phyloP scores from a whole-genome alignment of 192 early-diverging fungal genomes.

The Coemansia sp. region DNA sequence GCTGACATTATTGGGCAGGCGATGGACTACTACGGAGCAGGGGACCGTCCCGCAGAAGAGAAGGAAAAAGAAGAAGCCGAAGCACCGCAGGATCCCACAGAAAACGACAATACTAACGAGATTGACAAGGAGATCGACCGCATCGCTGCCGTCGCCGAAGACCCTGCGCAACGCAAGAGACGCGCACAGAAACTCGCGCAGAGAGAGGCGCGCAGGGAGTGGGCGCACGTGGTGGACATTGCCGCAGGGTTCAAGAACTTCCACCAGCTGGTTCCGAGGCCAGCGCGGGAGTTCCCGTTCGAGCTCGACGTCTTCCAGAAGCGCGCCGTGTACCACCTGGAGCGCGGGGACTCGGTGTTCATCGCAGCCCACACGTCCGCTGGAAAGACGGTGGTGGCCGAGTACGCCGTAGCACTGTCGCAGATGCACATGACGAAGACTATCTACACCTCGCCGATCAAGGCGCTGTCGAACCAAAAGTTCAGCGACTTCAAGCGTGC shows the following conservation, averaged over 20 bases:
- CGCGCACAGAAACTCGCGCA: background rate
- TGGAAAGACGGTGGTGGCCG: constrained; percentile 98
- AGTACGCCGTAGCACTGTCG: constrained; percentile 95
- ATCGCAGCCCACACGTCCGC: constrained; percentile 98
- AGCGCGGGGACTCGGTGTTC: constrained; percentile 94
- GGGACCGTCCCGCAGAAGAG: background rate
- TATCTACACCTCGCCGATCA: constrained; percentile 99
- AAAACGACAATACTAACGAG: background rate
- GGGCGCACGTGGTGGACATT: constrained; percentile 93
- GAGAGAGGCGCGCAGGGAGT: constrained; percentile 59
- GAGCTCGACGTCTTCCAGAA: constrained; percentile 98
- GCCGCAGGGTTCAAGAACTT: constrained; percentile 88
- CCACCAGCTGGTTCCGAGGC: constrained; percentile 82
- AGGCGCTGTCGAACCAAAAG: constrained; percentile 98
- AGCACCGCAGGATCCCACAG: background rate
- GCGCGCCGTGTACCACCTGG: constrained; percentile 93
- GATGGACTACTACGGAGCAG: constrained; percentile 20
- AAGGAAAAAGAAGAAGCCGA: background rate
- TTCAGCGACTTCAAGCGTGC: constrained; percentile 90
- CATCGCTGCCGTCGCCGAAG: background rate
- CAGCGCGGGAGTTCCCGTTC: constrained; percentile 88
- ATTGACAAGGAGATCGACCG: constrained; percentile 7
- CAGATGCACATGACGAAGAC: constrained; percentile 92
- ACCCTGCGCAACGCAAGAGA: background rate
- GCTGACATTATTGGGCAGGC: constrained; percentile 28